Evolutionary conservation across 768 basidiomycete genomes (phyloP), one percentile per base, ranked within the genome.

Genomic region (Coprinellus micaceus): DNA sequence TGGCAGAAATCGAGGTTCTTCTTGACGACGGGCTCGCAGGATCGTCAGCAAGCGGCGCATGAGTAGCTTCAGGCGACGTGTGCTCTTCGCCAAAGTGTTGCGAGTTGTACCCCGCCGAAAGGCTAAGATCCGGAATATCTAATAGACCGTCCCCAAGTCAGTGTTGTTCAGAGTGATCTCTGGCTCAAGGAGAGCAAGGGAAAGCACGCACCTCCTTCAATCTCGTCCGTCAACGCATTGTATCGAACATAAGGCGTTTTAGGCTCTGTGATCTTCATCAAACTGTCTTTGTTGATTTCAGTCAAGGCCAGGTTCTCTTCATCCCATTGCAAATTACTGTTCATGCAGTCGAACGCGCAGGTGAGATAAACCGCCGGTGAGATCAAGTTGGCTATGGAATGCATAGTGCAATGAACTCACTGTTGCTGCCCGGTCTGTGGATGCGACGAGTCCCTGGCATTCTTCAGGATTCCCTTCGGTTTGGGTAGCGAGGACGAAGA

Each of bases 211-310:
- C 94, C 92, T 60, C 89, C 85, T 70, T 94, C 91, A 41, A 93
- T 73, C 53, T 82, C 81, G 69, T 94, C 91, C n/a, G 87, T 86
- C 67, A 89, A 86, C 2, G 91, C 81, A 64, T 94, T 89, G 71
- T 94, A 95, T 62, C 92, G 79, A 53, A 98, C 94, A 71, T 90
- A 98, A 1, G 94, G 94, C 10, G 94, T 98, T 81, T 98, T 98
- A 52, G 94, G 94, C 66, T 98, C 94, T 2, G 91, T 94, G 66
- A 98, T 98, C 83, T 97, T 98, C 94, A 97, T 98, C 67, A 94
- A 76, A 60, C 91, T 94, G 66, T 96, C 94, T 71, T 96, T 96
- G 78, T 89, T 85, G 61, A 93, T 86, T 72, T 98, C 94, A 1
- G 94, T 97, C 65, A 91, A 71, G 24, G 91, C 91, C 33, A 98